Conservation (phyloP, 345 rosid genomes). For the Nephelium lappaceum region DNA sequence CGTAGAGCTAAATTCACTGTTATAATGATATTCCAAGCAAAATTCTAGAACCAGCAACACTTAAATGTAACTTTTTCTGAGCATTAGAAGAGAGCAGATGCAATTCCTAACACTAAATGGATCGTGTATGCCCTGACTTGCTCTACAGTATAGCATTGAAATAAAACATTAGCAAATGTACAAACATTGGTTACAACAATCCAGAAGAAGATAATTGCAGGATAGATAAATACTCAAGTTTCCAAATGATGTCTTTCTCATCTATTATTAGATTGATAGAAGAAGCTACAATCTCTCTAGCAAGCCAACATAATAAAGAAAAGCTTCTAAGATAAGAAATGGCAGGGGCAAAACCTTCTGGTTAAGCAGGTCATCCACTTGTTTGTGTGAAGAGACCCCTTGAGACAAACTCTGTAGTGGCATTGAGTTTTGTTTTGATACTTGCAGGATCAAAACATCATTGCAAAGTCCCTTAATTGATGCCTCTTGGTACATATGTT, state of each 20-base stretch:
- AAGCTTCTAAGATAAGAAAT: background rate
- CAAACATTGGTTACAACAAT: background rate
- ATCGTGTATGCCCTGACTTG: background rate
- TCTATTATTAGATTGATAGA: background rate
- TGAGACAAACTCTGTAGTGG: slow-evolving; percentile 29
- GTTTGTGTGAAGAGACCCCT: slow-evolving; percentile 25
- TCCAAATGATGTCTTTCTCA: background rate
- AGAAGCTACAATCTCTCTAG: background rate
- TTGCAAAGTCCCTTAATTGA: slow-evolving; percentile 22
- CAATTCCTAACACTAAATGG: background rate
- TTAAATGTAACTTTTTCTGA: background rate
- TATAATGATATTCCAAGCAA: background rate
- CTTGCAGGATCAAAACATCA: slow-evolving; percentile 26
- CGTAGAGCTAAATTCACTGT: background rate
- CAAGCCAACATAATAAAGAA: background rate
- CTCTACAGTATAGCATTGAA: background rate
- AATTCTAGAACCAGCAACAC: background rate
- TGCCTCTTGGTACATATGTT: slow-evolving; percentile 31
- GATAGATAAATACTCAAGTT: background rate
- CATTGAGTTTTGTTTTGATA: slow-evolving; percentile 23
- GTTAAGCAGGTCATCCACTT: slow-evolving; percentile 23
- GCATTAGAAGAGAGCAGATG: background rate
- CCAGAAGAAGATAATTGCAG: background rate
- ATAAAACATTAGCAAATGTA: background rate
- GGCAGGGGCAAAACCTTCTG: slow-evolving; percentile 31